Evolutionary conservation across 1,139 yeast genomes (phyloP).

Genomic region (Schwanniomyces etchellsii): DNA sequence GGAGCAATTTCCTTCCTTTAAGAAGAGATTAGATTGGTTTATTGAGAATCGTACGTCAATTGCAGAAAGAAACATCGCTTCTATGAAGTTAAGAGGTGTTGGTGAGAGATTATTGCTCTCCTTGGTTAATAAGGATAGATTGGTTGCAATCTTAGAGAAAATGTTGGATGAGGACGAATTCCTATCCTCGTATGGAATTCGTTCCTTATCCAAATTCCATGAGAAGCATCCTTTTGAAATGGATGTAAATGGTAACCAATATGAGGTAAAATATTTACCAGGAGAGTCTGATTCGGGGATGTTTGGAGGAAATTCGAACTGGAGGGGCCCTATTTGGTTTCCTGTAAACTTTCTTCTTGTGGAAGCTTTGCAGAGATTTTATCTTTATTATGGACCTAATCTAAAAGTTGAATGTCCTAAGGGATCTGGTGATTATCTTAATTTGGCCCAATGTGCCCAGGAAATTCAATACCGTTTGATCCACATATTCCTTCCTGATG

Average conservation of each 20-base stretch:
- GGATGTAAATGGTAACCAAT: conserved; percentile 77
- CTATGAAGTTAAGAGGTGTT: conserved; percentile 79
- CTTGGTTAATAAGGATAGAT: conserved; percentile 76
- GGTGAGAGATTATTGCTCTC: conserved; percentile 82
- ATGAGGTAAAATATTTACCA: conserved; percentile 74
- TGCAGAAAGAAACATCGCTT: conserved; percentile 85
- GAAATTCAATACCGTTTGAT: conserved; percentile 85
- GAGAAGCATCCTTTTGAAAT: conserved; percentile 81
- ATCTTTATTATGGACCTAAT: conserved; percentile 82
- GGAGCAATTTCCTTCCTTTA: conserved; percentile 76
- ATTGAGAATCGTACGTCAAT: conserved; percentile 64
- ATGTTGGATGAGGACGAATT: conserved; percentile 90
- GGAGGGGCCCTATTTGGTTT: conserved; percentile 99
- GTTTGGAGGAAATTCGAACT: conserved; percentile 96
- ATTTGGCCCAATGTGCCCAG: conserved; percentile 90
- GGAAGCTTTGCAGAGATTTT: conserved; percentile 86
- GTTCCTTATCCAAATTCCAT: conserved; percentile 86
- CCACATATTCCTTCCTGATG: conserved; percentile 70
- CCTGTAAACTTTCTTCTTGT: conserved; percentile 86
- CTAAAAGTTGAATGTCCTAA: conserved; percentile 88
- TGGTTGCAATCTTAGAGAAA: conserved; percentile 68
- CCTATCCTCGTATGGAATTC: conserved; percentile 79
- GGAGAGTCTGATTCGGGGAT: conserved; percentile 94
- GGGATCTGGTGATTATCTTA: conserved; percentile 76
- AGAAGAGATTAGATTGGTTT: conserved; percentile 84